Percentiles rank a stretch among this genome's conserved stretches.
These are phyloP conservation scores for Coemansia sp. DNA, from an alignment of 192 early-diverging fungal genomes.

Conservation along the genomic window DNA sequence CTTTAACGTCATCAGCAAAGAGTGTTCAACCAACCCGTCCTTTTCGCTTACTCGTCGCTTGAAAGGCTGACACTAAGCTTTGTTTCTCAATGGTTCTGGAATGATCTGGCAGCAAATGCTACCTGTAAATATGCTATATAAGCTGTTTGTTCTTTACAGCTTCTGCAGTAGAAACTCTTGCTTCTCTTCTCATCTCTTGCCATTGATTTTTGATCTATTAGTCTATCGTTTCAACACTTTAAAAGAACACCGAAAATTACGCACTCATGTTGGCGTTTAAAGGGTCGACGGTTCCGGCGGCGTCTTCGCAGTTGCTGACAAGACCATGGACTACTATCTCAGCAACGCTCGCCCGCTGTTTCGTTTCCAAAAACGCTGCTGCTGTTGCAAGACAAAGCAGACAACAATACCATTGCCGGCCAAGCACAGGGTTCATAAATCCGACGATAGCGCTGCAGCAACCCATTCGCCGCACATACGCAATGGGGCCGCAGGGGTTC, in stretches of 20 bases:
- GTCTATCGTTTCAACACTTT: not conserved
- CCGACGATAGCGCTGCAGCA: not conserved
- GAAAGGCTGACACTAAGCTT: too few relatives aligned
- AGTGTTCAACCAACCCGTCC: too few relatives aligned
- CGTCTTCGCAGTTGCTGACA: not conserved
- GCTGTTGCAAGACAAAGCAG: not conserved
- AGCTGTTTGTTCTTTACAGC: too few relatives aligned
- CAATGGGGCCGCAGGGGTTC: slow-evolving; percentile 52
- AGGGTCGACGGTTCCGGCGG: not conserved
- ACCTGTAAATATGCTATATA: too few relatives aligned
- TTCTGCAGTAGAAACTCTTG: too few relatives aligned
- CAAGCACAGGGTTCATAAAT: not conserved
- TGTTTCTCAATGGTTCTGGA: not conserved
- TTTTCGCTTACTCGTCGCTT: too few relatives aligned
- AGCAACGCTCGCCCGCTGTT: not conserved
- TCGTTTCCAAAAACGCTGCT: not conserved
- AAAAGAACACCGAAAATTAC: too few relatives aligned
- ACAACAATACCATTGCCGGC: not conserved
- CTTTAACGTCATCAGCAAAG: not conserved
- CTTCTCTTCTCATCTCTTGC: not conserved
- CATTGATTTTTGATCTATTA: not conserved
- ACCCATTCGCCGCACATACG: slow-evolving; percentile 15
- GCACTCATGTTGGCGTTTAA: slow-evolving; percentile 2
- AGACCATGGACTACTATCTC: not conserved
- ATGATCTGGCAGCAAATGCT: not conserved